Evolutionary conservation across 2,329 filamentous ascomycete species (phyloP).

Genomic region (Phaeosphaeria sp.): DNA sequence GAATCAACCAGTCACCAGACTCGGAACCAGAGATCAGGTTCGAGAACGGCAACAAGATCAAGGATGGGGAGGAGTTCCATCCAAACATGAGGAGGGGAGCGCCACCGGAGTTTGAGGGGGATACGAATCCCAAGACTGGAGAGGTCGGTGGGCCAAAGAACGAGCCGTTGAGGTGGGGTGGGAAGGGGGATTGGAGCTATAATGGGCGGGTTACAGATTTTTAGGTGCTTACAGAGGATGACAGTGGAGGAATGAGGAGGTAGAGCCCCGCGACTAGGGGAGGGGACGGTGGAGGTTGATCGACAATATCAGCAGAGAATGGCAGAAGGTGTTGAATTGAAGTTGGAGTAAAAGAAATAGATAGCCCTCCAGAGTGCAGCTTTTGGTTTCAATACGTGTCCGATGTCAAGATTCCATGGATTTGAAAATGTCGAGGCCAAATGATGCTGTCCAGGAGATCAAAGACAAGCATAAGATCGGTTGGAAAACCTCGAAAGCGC

Average conservation of each 20-base stretch:
- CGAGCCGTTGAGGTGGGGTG: slow-evolving; percentile 89
- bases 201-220: slow-evolving; percentile 97
- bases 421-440: too few relatives aligned
- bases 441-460: too few relatives aligned
- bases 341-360: too few relatives aligned
- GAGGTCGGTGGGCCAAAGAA: slow-evolving; percentile 98
- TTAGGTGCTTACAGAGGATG: too few relatives aligned
- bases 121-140: slow-evolving; percentile 89
- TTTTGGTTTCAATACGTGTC: too few relatives aligned
- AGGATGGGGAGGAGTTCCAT: slow-evolving; percentile 70
- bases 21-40: slow-evolving; percentile 18
- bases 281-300: not conserved
- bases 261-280: too few relatives aligned
- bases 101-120: slow-evolving; percentile 90
- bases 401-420: too few relatives aligned
- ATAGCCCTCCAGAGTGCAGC: too few relatives aligned
- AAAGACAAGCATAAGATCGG: too few relatives aligned
- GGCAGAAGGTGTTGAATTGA: too few relatives aligned
- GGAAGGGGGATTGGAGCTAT: slow-evolving; percentile 83
- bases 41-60: slow-evolving; percentile 48
- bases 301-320: too few relatives aligned
- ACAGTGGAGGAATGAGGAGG: not conserved
- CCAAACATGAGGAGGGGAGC: slow-evolving; percentile 78
- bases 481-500: too few relatives aligned
- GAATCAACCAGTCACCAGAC: slow-evolving; percentile 20